Base-by-base conservation (phyloP, 352 stramenopile species). In the Phytophthora idaei region DNA sequence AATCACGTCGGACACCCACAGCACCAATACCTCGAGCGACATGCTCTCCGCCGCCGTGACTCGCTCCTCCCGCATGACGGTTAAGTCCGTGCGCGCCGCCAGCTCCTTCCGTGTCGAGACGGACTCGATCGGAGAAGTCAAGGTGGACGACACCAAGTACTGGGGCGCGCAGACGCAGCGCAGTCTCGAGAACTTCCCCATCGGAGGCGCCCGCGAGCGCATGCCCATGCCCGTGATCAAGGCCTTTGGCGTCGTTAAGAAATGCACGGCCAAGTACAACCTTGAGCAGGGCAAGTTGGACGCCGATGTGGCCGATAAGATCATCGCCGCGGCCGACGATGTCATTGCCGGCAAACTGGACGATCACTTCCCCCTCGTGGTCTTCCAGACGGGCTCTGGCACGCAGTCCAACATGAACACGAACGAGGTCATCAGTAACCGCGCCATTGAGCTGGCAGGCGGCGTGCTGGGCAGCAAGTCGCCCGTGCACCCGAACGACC, bases 191-290 rank as follows among this genome's bases (percentile, higher is more conserved):
- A 99, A 99, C 81, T 99, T 99, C 77, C 91, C 92, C 32, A 99
- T 99, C 68, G 96, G 96, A 32, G 90, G 90, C 25, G 67, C 61
- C 4, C 78, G 80, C 42, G 92, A 94, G 51, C 89, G 86, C 47
- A 99, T 99, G 97, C 96, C 96, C 17, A 69, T 98, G 50, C 83
- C 96, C 17, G 83, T 99, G 25, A 96, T 99, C 36, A 93, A 98
- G 64, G 81, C 81, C 17, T 94, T 97, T 71, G 95, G 89, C 25
- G 79, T 98, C n/a, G 78, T 98, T 29, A 99, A 99, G 74, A 98
- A 98, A 71, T 98, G 81, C 64, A 96, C 93, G 46, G 96, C 96
- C 42, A 76, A 90, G 61, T 98, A 98, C 80, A 98, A 98, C 73
- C 65, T 95, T 34, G 65, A 89, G 55, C 79, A 90, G 60, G 92